These are phyloP conservation scores for Penstemon newberryi DNA, from an alignment of 257 asterid species.

Conservation along the genomic window DNA sequence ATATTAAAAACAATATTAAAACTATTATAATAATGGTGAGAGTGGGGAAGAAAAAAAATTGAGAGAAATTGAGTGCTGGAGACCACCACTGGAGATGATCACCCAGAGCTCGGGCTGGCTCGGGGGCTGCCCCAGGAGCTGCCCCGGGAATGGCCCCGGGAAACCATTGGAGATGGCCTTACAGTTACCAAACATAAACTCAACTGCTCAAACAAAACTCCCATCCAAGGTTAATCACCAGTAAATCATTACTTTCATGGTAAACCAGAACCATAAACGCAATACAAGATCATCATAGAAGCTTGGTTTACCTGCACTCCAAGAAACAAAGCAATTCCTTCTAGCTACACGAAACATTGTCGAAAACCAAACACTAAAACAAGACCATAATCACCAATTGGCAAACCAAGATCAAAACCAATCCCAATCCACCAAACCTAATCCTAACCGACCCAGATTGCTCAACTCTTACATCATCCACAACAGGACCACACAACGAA, in stretches of 20 bases:
- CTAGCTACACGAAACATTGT: neutral
- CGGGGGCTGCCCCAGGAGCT: too few species aligned
- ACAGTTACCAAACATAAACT: neutral
- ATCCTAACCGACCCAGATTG: constrained; percentile 39
- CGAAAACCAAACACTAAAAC: neutral
- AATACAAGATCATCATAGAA: constrained; percentile 19
- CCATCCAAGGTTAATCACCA: neutral
- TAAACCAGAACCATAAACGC: constrained; percentile 6
- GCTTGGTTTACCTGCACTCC: constrained; percentile 33
- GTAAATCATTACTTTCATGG: constrained; percentile 12
- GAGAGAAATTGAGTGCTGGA: too few species aligned
- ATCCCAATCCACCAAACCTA: constrained; percentile 30
- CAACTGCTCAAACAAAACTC: neutral
- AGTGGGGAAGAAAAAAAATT: too few species aligned
- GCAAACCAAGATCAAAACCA: constrained; percentile 30
- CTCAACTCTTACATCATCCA: constrained; percentile 82
- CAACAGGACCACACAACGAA: constrained; percentile 93
- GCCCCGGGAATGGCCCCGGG: too few species aligned
- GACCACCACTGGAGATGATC: too few species aligned
- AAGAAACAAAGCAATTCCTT: neutral
- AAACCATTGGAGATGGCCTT: too few species aligned
- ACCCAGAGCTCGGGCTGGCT: too few species aligned
- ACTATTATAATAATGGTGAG: too few species aligned
- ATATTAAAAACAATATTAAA: too few species aligned
- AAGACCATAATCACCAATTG: constrained; percentile 20